Evolutionary conservation across 2,329 filamentous ascomycete species (phyloP), one percentile per base, ranked within the genome.

Genomic region (Daldinia eschscholtzii): DNA sequence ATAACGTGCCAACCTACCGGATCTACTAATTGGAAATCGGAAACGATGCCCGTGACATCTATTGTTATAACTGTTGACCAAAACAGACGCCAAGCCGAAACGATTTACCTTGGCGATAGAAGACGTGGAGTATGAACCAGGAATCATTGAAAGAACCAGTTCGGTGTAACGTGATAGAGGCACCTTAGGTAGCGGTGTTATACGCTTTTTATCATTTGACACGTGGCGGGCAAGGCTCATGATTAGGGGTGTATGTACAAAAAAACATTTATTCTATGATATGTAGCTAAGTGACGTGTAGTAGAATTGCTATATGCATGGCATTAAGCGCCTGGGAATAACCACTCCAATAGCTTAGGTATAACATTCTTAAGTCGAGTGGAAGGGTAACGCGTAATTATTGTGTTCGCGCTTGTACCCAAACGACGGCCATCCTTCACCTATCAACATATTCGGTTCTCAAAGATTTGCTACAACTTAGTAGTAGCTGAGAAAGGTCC

Each of bases 361-460:
- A 26, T 35, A 15, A 39, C 52, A 55, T 55, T 55, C 52, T 55
- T 55, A 20, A 35, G 52, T 9, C 7, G 52, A 30, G 18, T 35
- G 33, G 35, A 55, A 37, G 33, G 52, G 33, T 26, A 37, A 23
- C 30, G 52, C 52, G 28, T 30, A 12, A 55, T 35, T 39, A 39
- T 2, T 55, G 35, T 20, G 52, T 10, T 55, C 35, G 52, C 30
- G 33, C 20, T 55, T 55, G 20, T 35, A 55, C 52, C 33, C 52
- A 55, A 55, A 30, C 13, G 52, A 37, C 28, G 18, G 35, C 13
- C 18, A 30, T 39, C 52, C 33, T 39, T 55, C 30, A 23, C 35
- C 52, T 37, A 68, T 65, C 7, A 9, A 33, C 57, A 72, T 52
- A 65, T 15, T 30, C 46, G 23, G 39, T 26, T n/a, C 33, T 46